phyloP scores from a whole-genome alignment of 78 protist genomes.

The Ministeria vibrans region DNA sequence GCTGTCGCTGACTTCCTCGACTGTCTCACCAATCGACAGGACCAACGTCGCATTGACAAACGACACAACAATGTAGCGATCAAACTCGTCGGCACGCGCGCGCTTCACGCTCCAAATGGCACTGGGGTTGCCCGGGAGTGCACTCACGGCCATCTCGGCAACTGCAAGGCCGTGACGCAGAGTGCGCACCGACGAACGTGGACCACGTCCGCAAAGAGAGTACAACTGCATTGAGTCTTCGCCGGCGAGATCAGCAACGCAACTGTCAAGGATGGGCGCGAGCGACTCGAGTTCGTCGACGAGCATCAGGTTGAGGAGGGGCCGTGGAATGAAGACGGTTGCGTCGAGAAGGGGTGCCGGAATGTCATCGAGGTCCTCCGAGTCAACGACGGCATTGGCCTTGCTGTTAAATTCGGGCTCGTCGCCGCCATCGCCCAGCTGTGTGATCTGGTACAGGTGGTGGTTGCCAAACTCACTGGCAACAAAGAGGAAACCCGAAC shows the following conservation, averaged over 20 bases:
- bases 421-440: slow-evolving; percentile 54
- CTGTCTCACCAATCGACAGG: slow-evolving; percentile 78
- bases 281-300: slow-evolving; percentile 63
- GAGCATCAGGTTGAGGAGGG: slow-evolving; percentile 59
- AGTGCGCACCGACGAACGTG: slow-evolving; percentile 65
- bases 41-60: slow-evolving; percentile 81
- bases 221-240: slow-evolving; percentile 69
- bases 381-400: not conserved
- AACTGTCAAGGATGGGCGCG: slow-evolving; percentile 73
- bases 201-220: slow-evolving; percentile 22
- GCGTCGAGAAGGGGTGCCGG: not conserved
- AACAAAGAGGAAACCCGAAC: slow-evolving; percentile 79
- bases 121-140: slow-evolving; percentile 71
- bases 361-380: not conserved
- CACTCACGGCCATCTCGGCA: slow-evolving; percentile 57
- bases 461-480: slow-evolving; percentile 95
- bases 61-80: slow-evolving; percentile 76
- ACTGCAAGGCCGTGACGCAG: slow-evolving; percentile 87
- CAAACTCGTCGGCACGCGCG: slow-evolving; percentile 29
- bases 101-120: slow-evolving; percentile 64
- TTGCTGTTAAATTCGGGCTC: not conserved
- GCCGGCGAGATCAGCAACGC: slow-evolving; percentile 39
- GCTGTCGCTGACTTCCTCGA: slow-evolving; percentile 73
- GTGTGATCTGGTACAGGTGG: slow-evolving; percentile 45
- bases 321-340: slow-evolving; percentile 40